phyloP scores from a whole-genome alignment of 1,284 basidiomycete genomes.

The Boletus sp. region DNA sequence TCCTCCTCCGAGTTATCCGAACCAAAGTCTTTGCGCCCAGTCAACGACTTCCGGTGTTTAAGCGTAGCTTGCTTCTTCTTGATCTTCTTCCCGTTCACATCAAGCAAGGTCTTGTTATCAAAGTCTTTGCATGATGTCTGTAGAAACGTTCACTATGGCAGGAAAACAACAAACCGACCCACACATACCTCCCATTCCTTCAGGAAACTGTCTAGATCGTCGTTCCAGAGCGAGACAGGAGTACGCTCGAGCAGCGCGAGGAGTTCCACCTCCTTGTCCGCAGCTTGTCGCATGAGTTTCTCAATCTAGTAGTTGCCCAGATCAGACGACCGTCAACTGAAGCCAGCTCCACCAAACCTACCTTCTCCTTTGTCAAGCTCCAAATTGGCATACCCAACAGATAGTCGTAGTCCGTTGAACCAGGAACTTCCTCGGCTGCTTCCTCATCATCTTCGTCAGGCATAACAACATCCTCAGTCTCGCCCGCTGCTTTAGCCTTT shows the following conservation, averaged over 20 bases:
- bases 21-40: conserved; percentile 48
- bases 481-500: conserved; percentile 69
- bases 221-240: conserved; percentile 87
- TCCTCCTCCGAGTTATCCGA: conserved; percentile 66
- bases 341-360: conserved; percentile 31
- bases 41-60: conserved; percentile 63
- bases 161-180: not conserved
- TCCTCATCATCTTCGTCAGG: conserved; percentile 59
- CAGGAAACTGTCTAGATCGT: conserved; percentile 83
- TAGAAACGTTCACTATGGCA: conserved; percentile 10
- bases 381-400: conserved; percentile 93
- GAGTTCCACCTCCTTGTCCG: conserved; percentile 82
- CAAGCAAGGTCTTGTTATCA: conserved; percentile 50
- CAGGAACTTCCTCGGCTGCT: conserved; percentile 39
- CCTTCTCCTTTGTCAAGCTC: conserved; percentile 93
- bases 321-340: conserved; percentile 6
- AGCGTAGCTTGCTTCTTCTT: conserved; percentile 78
- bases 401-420: conserved; percentile 85
- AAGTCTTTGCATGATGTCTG: conserved; percentile 63
- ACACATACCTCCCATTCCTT: conserved; percentile 76
- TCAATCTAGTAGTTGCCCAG: conserved; percentile 59
- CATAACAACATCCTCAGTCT: conserved; percentile 63
- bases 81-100: conserved; percentile 56
- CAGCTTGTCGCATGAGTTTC: conserved; percentile 77
- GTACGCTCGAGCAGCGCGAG: conserved; percentile 74